Evolutionary conservation across 2,329 filamentous ascomycete genomes (phyloP).

Genomic region (Arthrobotrys entomopaga): DNA sequence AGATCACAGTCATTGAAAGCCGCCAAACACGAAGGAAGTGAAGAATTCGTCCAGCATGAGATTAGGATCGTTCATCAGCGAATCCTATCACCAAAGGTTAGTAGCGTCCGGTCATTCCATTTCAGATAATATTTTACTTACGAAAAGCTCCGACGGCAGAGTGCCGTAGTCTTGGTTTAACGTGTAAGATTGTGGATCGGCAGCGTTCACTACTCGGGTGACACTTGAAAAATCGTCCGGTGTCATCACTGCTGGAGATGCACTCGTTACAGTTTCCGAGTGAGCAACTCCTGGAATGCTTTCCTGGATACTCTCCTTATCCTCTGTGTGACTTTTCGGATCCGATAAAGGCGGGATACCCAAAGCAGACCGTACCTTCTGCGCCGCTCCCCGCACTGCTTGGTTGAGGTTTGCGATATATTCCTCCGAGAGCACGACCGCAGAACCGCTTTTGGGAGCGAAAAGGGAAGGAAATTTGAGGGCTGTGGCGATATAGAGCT

Average conservation of each 20-base stretch:
- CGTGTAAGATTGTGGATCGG: constrained; percentile 12
- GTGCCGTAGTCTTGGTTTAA: constrained; percentile 18
- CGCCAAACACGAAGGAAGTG: constrained; percentile 51
- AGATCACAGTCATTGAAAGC: constrained; percentile 25
- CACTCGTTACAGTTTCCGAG: constrained; percentile 31
- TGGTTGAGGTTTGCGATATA: constrained; percentile 43
- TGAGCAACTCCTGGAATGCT: constrained; percentile 17
- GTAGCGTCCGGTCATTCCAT: neutral
- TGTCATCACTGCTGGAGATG: constrained; percentile 24
- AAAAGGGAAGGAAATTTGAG: constrained; percentile 50
- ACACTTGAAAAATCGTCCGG: constrained; percentile 12
- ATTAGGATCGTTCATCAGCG: constrained; percentile 51
- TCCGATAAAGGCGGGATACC: constrained; percentile 27
- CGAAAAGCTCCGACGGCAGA: constrained; percentile 41
- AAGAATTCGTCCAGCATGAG: constrained; percentile 55
- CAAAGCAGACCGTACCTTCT: constrained; percentile 30
- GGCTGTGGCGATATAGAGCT: constrained; percentile 43
- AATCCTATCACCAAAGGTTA: constrained; percentile 23
- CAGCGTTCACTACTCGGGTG: neutral
- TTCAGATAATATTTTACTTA: constrained; percentile 1
- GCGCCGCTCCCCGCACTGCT: constrained; percentile 18
- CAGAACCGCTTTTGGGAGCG: constrained; percentile 24
- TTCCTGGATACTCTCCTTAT: constrained; percentile 9
- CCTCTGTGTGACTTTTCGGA: constrained; percentile 1
- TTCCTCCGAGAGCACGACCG: constrained; percentile 29